These are phyloP conservation scores for Agaricus subrufescens DNA, from an alignment of 768 basidiomycete genomes.

Conservation along the genomic window DNA sequence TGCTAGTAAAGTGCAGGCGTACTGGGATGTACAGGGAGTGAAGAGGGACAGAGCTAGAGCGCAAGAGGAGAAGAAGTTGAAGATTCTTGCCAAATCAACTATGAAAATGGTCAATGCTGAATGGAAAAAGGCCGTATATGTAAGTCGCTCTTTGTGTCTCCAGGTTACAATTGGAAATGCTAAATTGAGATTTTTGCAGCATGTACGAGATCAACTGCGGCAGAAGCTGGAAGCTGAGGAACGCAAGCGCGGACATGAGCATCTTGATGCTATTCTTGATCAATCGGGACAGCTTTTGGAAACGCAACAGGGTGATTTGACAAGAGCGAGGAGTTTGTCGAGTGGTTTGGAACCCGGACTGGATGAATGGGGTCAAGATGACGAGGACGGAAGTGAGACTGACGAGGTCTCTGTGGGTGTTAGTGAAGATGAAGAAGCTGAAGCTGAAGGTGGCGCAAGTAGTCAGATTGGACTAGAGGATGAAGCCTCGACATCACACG, in stretches of 20 bases:
- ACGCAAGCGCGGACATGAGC: constrained; percentile 71
- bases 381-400: constrained; percentile 23
- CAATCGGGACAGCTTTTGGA: constrained; percentile 85
- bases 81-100: constrained; percentile 66
- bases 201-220: constrained; percentile 69
- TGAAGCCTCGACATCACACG: background rate
- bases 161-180: background rate
- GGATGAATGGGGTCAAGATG: constrained; percentile 28
- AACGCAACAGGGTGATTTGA: constrained; percentile 73
- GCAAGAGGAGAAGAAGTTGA: constrained; percentile 64
- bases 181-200: constrained; percentile 32
- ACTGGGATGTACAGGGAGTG: constrained; percentile 69
- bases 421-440: constrained; percentile 19
- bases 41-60: constrained; percentile 54
- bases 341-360: constrained; percentile 38
- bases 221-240: constrained; percentile 70
- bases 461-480: no score
- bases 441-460: background rate
- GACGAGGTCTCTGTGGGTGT: constrained; percentile 23
- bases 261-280: constrained; percentile 86
- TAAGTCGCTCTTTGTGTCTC: constrained; percentile 32
- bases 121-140: constrained; percentile 88
- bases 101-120: constrained; percentile 65
- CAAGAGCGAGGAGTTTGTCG: constrained; percentile 54
- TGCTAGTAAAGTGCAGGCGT: constrained; percentile 59